phyloP scores from a whole-genome alignment of 306 rosid genomes.

The Hippophae gyantsensis region DNA sequence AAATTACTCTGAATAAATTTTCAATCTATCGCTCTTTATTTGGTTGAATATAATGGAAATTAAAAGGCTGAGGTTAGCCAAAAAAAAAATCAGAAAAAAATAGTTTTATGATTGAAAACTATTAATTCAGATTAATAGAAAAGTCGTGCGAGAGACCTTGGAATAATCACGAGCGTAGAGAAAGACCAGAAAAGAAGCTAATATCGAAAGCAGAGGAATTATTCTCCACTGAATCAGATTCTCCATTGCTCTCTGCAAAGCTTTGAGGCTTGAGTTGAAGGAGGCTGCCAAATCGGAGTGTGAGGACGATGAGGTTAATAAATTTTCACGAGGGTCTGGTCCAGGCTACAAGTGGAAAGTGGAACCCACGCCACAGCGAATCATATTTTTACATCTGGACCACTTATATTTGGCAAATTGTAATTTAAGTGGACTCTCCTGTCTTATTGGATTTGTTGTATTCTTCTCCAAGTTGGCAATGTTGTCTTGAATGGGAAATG shows the following conservation, averaged over 20 bases:
- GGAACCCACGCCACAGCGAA: too few relatives aligned
- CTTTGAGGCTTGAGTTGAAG: not conserved
- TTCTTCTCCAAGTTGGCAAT: too few relatives aligned
- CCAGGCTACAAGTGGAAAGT: too few relatives aligned
- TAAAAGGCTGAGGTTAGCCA: not conserved
- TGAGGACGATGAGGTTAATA: not conserved
- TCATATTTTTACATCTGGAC: too few relatives aligned
- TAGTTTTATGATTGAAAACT: not conserved
- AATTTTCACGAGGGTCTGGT: not conserved
- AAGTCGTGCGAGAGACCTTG: constrained; percentile 9
- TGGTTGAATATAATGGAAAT: too few relatives aligned
- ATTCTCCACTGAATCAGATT: constrained; percentile 45
- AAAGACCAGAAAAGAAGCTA: constrained; percentile 35
- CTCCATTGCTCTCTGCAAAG: constrained; percentile 20
- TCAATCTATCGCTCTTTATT: too few relatives aligned
- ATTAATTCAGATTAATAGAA: too few relatives aligned
- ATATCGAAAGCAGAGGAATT: constrained; percentile 38
- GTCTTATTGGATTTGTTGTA: too few relatives aligned
- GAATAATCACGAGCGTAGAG: constrained; percentile 28
- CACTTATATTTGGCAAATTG: too few relatives aligned
- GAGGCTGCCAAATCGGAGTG: not conserved
- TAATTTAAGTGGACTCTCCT: too few relatives aligned
- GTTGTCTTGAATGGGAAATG: too few relatives aligned
- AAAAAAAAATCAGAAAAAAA: not conserved
- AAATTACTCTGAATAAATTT: too few relatives aligned